Evolutionary conservation across 345 rosid species (phyloP), one percentile per base, ranked within the genome.

Genomic region (Geranium rotundifolium): DNA sequence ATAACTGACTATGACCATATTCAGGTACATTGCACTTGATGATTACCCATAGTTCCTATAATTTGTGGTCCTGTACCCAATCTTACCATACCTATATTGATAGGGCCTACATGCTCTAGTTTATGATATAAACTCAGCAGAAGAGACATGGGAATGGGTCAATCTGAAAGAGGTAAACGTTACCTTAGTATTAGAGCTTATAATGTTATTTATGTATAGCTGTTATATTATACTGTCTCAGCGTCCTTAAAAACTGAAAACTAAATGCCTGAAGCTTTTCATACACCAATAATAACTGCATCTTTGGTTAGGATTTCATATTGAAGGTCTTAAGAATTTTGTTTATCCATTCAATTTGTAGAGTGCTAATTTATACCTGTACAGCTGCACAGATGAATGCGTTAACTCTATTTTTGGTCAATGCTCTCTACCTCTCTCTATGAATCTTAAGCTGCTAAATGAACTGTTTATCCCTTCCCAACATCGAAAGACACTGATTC

Each of bases 71-170:
- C 65, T 20, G 31, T 0, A 68, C 50, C 68, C 71, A 60, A 82
- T 67, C 39, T 46, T 54, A 19, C 50, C 14, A 57, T 67, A 69
- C 63, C 55, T 54, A 62, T 55, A 39, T 80, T 76, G 37, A 67
- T 70, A 93, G 97, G 99, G 96, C 31, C 80, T 67, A 57, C 97
- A 93, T 85, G 91, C 86, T 72, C 79, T 93, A 82, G 92, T 93
- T 69, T 93, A 93, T 78, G 99, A 88, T 70, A 85, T 84, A 13
- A 77, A 80, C 70, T 80, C 97, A 14, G 75, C 72, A 19, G 72
- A 79, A 69, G 96, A 90, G 85, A 86, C 96, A 9, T 86, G 89
- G 92, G 97, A 93, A 75, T 90, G 95, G 97, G 96, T 93, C 72
- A 79, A 93, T 80, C 96, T 90, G 71, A 90, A 86, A 85, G 97